Percentiles rank a stretch among this genome's conserved stretches.
phyloP scores from a whole-genome alignment of 352 stramenopile species.

The Pythium scleroteichum region DNA sequence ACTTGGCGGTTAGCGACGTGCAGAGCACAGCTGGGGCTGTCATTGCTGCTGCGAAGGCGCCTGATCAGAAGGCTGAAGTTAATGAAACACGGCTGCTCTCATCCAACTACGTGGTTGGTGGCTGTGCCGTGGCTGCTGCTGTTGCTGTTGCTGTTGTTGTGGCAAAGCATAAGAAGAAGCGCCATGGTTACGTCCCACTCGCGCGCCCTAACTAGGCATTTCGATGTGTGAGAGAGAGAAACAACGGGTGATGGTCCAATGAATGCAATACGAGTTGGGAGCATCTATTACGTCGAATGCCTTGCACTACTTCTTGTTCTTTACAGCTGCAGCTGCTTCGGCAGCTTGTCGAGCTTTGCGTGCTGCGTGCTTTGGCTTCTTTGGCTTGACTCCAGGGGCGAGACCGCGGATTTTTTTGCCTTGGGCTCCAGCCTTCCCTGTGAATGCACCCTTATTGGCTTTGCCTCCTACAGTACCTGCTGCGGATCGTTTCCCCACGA shows the following conservation, averaged over 20 bases:
- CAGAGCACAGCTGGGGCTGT: conserved; percentile 14
- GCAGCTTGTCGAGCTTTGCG: conserved; percentile 61
- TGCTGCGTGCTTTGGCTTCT: conserved; percentile 74
- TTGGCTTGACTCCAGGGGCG: conserved; percentile 41
- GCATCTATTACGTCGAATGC: not conserved
- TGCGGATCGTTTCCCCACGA: conserved; percentile 33
- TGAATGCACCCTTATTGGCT: conserved; percentile 36
- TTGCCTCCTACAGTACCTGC: conserved; percentile 12
- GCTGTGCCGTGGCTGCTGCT: conserved; percentile 26
- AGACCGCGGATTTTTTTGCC: conserved; percentile 31
- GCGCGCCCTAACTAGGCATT: conserved; percentile 17
- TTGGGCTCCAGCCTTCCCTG: conserved; percentile 12
- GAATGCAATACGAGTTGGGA: not conserved
- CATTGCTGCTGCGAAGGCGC: conserved; percentile 17
- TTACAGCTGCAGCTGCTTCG: conserved; percentile 33
- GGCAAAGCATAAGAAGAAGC: conserved; percentile 47
- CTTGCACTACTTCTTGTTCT: conserved; percentile 25
- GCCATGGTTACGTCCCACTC: conserved; percentile 54
- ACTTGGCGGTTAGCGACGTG: conserved; percentile 70
- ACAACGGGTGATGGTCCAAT: not conserved
- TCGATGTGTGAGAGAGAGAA: not conserved
- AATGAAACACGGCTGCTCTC: conserved; percentile 1
- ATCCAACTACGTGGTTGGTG: conserved; percentile 29
- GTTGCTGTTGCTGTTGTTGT: conserved; percentile 29
- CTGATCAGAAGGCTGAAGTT: conserved; percentile 4